Base-by-base conservation (phyloP, 2,329 filamentous ascomycete genomes). In the Didymella exigua region DNA sequence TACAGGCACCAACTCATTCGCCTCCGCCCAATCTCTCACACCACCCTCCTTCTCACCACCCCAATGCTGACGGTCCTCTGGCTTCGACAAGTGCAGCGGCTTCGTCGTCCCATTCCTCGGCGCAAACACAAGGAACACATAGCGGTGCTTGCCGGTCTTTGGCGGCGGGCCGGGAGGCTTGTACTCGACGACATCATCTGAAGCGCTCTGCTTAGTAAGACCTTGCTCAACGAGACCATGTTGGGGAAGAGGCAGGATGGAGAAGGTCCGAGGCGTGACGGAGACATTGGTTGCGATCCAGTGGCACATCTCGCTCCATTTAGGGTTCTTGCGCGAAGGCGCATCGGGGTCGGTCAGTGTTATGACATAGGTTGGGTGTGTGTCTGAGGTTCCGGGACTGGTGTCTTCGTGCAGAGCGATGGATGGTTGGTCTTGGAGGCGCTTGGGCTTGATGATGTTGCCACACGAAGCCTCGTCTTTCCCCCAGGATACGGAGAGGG, bases 271-370 rank as follows among this genome's bases (percentile, higher is more conserved):
- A 21, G 54, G 38, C 0, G 64, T 62, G 2, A 77, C 47, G 1
- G 68, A 62, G 5, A 78, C 62, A 23, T 75, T 73, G 8, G 77
- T 70, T 1, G 72, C 72, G 45, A 81, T 76, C 82, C 82, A 85
- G 66, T 86, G 84, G 63, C 82, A 85, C 71, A 86, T 80, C 58
- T 86, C 80, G 18, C 76, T 77, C 82, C 81, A 84, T 49, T 82
- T 75, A 1, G 83, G 82, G 56, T 85, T 68, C 1, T 79, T 71
- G 37, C 79, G 78, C 8, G 78, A 81, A 2, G 81, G 82, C n/a
- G 83, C 83, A 68, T 86, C 83, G 0, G 84, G 84, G 63, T 86
- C 83, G 1, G 83, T 85, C 4, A 86, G 72, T 10, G 78, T 76
- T 45, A 86, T 57, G 4, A 79, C 79, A 54, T 83, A 80, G 33